These are phyloP conservation scores for Colletotrichum lupini DNA, from an alignment of 2,329 filamentous ascomycete species.

Conservation along the genomic window DNA sequence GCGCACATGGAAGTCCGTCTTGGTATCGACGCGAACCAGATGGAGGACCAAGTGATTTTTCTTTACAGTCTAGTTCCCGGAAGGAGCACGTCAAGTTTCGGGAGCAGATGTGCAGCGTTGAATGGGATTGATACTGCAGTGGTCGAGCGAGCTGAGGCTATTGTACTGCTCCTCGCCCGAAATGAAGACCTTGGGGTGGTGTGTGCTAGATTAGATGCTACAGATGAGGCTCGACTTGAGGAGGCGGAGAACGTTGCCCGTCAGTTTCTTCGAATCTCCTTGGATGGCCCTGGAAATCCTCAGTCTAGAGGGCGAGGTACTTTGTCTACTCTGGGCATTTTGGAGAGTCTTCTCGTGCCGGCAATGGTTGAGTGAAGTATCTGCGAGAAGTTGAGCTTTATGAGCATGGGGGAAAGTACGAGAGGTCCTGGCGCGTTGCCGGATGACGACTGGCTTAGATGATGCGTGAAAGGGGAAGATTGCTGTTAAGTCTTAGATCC, in stretches of 20 bases:
- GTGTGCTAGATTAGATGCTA: constrained; percentile 73
- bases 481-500: background rate
- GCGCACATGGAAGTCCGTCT: constrained; percentile 79
- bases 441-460: no score
- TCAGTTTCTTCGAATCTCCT: constrained; percentile 57
- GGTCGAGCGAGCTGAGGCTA: constrained; percentile 78
- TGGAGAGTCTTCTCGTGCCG: background rate
- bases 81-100: constrained; percentile 83
- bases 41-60: constrained; percentile 75
- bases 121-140: constrained; percentile 83
- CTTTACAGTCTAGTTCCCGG: constrained; percentile 78
- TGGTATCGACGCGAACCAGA: constrained; percentile 59
- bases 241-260: constrained; percentile 73
- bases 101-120: constrained; percentile 84
- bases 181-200: constrained; percentile 82
- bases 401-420: no score
- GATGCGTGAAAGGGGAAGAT: no score
- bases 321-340: background rate
- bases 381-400: background rate
- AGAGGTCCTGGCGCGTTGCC: no score
- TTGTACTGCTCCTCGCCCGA: constrained; percentile 74
- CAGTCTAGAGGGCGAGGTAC: background rate
- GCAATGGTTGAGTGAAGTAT: background rate
- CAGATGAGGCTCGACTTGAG: constrained; percentile 74
- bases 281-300: background rate